Evolutionary conservation across 306 rosid species (phyloP), one percentile per base, ranked within the genome.

Genomic region (Acacia melanoxylon): DNA sequence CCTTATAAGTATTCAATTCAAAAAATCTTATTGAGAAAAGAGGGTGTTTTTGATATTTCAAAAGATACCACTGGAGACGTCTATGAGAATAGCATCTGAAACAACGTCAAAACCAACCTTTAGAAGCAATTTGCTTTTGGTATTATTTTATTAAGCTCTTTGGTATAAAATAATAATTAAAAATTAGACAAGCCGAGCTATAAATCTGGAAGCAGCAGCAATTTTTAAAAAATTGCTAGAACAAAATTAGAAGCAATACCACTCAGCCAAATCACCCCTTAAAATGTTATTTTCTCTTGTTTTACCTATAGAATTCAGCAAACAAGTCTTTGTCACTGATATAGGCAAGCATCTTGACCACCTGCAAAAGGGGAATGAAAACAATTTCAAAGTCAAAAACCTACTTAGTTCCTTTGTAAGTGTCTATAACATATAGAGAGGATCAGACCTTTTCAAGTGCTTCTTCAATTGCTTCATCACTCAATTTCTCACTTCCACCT

Each of bases 391-490:
- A 54, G 75, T 11, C 41, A 74, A 5, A 44, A 44, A 65, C 73
- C 58, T 78, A 41, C 56, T 48, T 25, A 14, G 1, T 45, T 45
- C 8, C 17, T 6, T 37, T 24, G 59, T 49, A 16, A 4, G 76
- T 71, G 76, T 54, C 63, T 19, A 72, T 40, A 78, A 84, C 74
- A 62, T 69, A 76, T 6, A 44, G 52, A 85, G 44, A 46, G 73
- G 48, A 37, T 46, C 59, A 78, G 75, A 94, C 98, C 97, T 94
- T 94, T 84, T 91, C 98, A 73, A 93, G 96, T 59, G 97, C 93
- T 87, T 93, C 97, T 83, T 95, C 98, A 33, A 95, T 90, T 24
- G 97, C 98, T 85, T 95, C 98, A 68, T 93, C 95, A 49, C 97
- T 95, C 87, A 93, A 84, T 81, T 92, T 95, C 86, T 91, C 98